A percentile compares a stretch with the other conserved stretches of the same genome.
phyloP scores from a whole-genome alignment of 2,329 filamentous ascomycete species.

The Periconia sp. region DNA sequence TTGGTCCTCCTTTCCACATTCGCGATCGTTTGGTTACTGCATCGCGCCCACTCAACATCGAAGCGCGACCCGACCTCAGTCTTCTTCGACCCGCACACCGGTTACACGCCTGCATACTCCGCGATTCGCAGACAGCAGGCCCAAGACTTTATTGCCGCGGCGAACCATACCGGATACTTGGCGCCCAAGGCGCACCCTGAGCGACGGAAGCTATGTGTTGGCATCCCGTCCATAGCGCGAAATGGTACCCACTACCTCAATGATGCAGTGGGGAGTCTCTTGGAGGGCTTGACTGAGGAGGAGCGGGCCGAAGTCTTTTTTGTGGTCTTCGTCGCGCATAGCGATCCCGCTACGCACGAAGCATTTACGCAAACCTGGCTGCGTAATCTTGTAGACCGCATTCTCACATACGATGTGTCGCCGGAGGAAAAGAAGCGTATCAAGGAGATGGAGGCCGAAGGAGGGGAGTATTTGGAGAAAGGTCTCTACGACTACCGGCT shows the following conservation, averaged over 20 bases:
- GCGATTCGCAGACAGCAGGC: conserved; percentile 36
- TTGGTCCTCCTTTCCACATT: conserved; percentile 23
- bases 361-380: conserved; percentile 52
- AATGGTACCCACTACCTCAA: conserved; percentile 49
- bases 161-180: conserved; percentile 14
- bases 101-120: conserved; percentile 42
- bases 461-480: conserved; percentile 46
- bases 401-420: conserved; percentile 48
- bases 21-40: conserved; percentile 24
- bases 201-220: conserved; percentile 48
- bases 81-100: conserved; percentile 42
- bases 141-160: conserved; percentile 29
- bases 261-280: conserved; percentile 51
- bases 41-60: conserved; percentile 31
- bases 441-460: conserved; percentile 33
- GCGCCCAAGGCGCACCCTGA: conserved; percentile 19
- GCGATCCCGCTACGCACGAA: conserved; percentile 49
- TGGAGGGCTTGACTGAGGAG: conserved; percentile 49
- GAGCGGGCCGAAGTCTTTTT: conserved; percentile 52
- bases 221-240: conserved; percentile 51
- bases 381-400: conserved; percentile 45
- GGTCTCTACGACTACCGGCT: conserved; percentile 53
- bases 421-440: conserved; percentile 43
- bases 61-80: conserved; percentile 43
- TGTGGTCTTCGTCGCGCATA: conserved; percentile 53